Conservation (phyloP, 495 filamentous ascomycete species). For the Evernia prunastri region DNA sequence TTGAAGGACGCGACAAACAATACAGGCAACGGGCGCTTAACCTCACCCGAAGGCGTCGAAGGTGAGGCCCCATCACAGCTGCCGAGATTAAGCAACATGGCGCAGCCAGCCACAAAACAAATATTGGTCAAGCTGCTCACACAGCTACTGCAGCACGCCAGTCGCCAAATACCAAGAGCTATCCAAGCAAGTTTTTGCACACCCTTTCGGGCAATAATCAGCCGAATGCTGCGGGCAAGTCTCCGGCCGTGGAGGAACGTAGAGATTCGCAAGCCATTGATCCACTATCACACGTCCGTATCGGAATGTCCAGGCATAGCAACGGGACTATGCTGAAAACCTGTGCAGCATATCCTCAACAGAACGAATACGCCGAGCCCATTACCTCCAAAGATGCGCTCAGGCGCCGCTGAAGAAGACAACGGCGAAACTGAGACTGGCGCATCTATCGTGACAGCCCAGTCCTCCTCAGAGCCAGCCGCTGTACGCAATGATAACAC, state of each 20-base stretch:
- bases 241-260: conserved; percentile 15
- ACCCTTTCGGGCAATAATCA: conserved; percentile 24
- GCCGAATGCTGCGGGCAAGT: conserved; percentile 16
- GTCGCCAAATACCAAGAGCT: conserved; percentile 28
- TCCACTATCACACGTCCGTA: conserved; percentile 50
- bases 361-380: conserved; percentile 72
- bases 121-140: conserved; percentile 9
- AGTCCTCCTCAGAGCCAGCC: conserved; percentile 31
- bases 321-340: conserved; percentile 12
- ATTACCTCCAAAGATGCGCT: conserved; percentile 60
- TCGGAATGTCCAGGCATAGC: conserved; percentile 6
- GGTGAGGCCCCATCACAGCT: conserved; percentile 9
- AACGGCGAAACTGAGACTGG: conserved; percentile 42
- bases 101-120: conserved; percentile 7
- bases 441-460: conserved; percentile 18
- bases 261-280: conserved; percentile 41
- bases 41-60: conserved; percentile 13
- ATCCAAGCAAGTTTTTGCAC: conserved; percentile 28
- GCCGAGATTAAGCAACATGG: neutral
- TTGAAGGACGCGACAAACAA: conserved; percentile 51
- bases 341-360: conserved; percentile 65
- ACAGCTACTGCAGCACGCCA: conserved; percentile 21
- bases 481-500: conserved; percentile 34
- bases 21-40: conserved; percentile 3
- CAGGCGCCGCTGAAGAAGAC: conserved; percentile 46